Conservation (phyloP, 768 basidiomycete species). For the Termitomyces bulborhizus region DNA sequence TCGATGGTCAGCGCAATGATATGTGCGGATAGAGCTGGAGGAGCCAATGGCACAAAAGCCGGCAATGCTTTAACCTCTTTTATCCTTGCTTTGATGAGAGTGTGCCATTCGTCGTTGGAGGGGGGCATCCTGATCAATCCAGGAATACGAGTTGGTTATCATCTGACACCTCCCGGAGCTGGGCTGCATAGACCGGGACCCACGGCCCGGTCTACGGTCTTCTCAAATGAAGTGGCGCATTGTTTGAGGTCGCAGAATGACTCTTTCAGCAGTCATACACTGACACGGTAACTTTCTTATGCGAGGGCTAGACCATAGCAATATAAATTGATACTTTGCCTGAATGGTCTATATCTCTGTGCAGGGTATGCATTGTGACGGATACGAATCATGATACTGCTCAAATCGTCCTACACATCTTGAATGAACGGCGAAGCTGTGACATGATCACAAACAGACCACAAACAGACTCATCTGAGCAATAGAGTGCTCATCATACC, state of each 20-base stretch:
- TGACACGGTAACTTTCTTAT: too few relatives aligned
- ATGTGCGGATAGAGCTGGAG: not conserved
- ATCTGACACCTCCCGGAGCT: not conserved
- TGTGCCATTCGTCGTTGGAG: conserved; percentile 28
- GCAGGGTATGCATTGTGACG: too few relatives aligned
- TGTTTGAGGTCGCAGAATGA: too few relatives aligned
- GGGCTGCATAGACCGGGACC: not conserved
- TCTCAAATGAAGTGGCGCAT: too few relatives aligned
- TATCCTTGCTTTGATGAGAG: conserved; percentile 23
- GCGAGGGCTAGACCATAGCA: too few relatives aligned
- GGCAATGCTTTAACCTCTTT: conserved; percentile 21
- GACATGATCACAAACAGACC: too few relatives aligned
- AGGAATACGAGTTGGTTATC: not conserved
- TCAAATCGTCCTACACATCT: too few relatives aligned
- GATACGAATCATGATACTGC: too few relatives aligned
- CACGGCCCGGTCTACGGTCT: not conserved
- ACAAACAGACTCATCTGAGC: not conserved
- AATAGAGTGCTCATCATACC: not conserved
- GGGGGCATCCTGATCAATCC: conserved; percentile 12
- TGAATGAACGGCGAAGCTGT: too few relatives aligned
- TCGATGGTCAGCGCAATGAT: conserved; percentile 34
- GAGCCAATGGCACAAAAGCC: not conserved
- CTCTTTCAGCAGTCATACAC: too few relatives aligned
- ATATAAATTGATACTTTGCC: too few relatives aligned
- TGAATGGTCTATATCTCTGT: too few relatives aligned